Percentiles rank a stretch among this genome's conserved stretches.
These are phyloP conservation scores for Amanita phalloides DNA, from an alignment of 768 basidiomycete species.

Conservation along the genomic window DNA sequence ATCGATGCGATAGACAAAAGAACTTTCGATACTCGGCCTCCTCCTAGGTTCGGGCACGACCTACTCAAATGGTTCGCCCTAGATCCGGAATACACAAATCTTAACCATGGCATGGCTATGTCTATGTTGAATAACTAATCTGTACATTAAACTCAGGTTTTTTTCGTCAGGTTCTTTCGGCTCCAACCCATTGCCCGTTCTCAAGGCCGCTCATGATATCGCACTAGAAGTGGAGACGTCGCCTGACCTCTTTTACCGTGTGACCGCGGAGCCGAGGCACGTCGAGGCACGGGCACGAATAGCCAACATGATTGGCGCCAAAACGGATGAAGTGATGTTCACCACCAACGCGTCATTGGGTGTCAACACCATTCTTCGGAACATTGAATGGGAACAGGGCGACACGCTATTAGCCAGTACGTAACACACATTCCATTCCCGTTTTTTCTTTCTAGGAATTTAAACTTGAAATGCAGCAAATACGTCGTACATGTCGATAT, in stretches of 20 bases:
- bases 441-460: neutral
- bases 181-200: constrained; percentile 42
- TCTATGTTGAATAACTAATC: neutral
- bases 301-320: constrained; percentile 39
- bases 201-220: constrained; percentile 28
- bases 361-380: constrained; percentile 55
- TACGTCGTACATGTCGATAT: constrained; percentile 40
- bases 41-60: constrained; percentile 42
- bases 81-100: constrained; percentile 47
- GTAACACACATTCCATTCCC: constrained; percentile 11
- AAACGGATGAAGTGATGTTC: constrained; percentile 46
- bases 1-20: constrained; percentile 5
- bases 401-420: constrained; percentile 59
- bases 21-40: constrained; percentile 16
- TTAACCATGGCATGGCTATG: constrained; percentile 47
- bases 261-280: constrained; percentile 23
- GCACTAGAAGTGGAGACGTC: constrained; percentile 36
- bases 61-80: constrained; percentile 45
- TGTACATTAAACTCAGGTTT: no score
- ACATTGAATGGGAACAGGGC: constrained; percentile 54
- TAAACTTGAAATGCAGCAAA: constrained; percentile 15
- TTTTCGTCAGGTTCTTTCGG: constrained; percentile 45
- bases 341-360: constrained; percentile 56
- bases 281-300: constrained; percentile 31
- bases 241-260: constrained; percentile 44